Evolutionary conservation across 139 green algal species (phyloP).

Genomic region (Desmodesmus armatus): DNA sequence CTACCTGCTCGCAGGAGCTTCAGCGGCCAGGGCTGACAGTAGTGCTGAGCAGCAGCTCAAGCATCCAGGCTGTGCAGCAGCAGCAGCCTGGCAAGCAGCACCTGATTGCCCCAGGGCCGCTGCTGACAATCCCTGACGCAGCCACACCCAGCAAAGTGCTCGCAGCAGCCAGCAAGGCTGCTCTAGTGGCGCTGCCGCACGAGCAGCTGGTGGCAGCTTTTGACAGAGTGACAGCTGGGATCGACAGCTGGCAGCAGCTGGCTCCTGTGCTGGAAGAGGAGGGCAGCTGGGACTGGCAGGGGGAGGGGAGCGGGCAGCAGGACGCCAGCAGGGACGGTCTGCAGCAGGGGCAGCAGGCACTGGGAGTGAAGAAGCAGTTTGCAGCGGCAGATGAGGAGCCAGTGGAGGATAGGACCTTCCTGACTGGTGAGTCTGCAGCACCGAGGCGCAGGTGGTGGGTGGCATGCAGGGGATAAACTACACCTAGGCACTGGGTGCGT

Average conservation of each 20-base stretch:
- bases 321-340: not conserved
- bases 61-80: not conserved
- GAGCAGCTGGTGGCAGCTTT: constrained; percentile 36
- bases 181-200: constrained; percentile 28
- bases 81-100: not conserved
- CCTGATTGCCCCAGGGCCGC: not conserved
- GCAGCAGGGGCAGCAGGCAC: not conserved
- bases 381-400: not conserved
- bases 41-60: not conserved
- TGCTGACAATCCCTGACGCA: not conserved
- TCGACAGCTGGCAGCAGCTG: constrained; percentile 31
- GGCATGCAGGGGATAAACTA: too few relatives aligned
- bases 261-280: constrained; percentile 21
- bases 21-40: not conserved
- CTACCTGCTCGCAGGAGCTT: not conserved
- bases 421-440: constrained; percentile 45
- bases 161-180: constrained; percentile 24
- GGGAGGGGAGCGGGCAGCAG: not conserved
- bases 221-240: constrained; percentile 7
- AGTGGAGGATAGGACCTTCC: constrained; percentile 31
- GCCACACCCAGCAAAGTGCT: not conserved
- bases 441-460: too few relatives aligned
- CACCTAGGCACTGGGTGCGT: too few relatives aligned
- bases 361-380: not conserved
- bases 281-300: not conserved